phyloP scores from a whole-genome alignment of 2,329 filamentous ascomycete genomes.

The Stagonosporopsis chrysanthemi region DNA sequence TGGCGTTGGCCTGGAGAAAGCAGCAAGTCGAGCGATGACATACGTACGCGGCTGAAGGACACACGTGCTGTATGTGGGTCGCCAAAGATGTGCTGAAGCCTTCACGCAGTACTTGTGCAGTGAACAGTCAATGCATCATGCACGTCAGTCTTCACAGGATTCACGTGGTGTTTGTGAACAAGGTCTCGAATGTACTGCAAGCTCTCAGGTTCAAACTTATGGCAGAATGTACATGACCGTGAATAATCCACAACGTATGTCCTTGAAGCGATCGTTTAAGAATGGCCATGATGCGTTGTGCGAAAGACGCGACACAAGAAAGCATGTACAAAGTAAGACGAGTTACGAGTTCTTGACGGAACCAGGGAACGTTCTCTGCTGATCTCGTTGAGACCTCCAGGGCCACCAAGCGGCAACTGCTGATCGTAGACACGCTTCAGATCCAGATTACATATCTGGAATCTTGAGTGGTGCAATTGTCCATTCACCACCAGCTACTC shows the following conservation, averaged over 20 bases:
- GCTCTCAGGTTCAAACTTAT: neutral
- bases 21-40: slow-evolving; percentile 6
- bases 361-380: neutral
- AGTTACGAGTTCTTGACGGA: no score
- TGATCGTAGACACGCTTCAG: neutral
- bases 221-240: neutral
- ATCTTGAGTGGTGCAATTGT: slow-evolving; percentile 35
- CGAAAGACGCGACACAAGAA: neutral
- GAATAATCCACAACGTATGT: neutral
- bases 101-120: neutral
- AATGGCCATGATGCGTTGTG: neutral
- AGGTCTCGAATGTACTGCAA: neutral
- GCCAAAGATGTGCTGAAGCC: neutral
- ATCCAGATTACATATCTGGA: slow-evolving; percentile 26
- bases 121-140: neutral
- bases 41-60: slow-evolving; percentile 10
- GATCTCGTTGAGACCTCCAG: neutral
- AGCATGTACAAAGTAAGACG: neutral
- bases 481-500: slow-evolving; percentile 39
- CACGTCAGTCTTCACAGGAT: neutral
- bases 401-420: neutral
- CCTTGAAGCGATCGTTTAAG: neutral
- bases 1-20: neutral
- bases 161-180: neutral
- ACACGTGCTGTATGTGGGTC: neutral